Conservation (phyloP, 495 filamentous ascomycete genomes). For the Lindgomyces ingoldianus region DNA sequence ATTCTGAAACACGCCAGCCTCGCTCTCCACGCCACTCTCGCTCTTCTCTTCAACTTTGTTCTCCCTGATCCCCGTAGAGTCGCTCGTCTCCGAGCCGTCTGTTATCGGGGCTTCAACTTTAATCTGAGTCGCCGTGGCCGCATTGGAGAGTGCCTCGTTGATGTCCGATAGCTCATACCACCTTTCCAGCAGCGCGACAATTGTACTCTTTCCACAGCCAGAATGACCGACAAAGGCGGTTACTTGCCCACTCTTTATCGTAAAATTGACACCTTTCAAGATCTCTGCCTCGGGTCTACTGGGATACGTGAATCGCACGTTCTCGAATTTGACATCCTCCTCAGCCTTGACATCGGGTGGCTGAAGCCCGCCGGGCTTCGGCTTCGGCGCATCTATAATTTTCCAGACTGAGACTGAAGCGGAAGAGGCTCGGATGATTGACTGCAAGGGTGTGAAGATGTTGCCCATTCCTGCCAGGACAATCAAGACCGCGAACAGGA, state of each 20-base stretch:
- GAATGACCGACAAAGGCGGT: conserved; percentile 37
- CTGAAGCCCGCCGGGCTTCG: background rate
- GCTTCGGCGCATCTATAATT: conserved; percentile 7
- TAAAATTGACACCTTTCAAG: conserved; percentile 27
- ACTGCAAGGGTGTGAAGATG: conserved; percentile 80
- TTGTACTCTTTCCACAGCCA: conserved; percentile 39
- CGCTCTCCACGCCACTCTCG: background rate
- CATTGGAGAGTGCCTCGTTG: conserved; percentile 10
- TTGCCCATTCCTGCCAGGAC: conserved; percentile 47
- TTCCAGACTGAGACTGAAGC: conserved; percentile 48
- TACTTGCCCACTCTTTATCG: conserved; percentile 30
- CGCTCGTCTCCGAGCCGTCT: background rate
- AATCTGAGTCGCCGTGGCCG: background rate
- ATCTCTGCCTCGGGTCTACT: conserved; percentile 21
- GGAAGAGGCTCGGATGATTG: conserved; percentile 88
- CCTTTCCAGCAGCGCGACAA: conserved; percentile 35
- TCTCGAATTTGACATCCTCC: conserved; percentile 29
- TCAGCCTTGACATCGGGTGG: background rate
- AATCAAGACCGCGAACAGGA: conserved; percentile 12
- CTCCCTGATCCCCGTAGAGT: background rate
- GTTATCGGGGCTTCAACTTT: background rate
- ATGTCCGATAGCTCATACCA: conserved; percentile 35
- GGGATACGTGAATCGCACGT: conserved; percentile 37
- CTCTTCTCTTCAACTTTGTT: conserved; percentile 6
- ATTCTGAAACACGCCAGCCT: conserved; percentile 1